phyloP scores from a whole-genome alignment of 768 basidiomycete species.

The Pleurotus djamor region DNA sequence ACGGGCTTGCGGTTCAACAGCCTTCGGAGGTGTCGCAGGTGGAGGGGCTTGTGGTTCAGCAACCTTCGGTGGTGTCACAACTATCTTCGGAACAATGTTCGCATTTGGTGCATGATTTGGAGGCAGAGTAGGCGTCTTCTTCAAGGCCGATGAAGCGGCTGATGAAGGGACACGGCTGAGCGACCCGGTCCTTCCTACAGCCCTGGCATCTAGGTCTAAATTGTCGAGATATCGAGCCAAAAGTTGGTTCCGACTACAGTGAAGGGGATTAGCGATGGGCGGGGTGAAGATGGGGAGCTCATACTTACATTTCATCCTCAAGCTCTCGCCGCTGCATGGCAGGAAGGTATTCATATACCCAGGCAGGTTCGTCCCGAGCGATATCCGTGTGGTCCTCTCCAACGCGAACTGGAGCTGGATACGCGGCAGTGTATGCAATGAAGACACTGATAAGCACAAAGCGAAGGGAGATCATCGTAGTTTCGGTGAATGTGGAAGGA shows the following conservation, averaged over 20 bases:
- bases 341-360: not conserved
- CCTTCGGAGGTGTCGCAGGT: not conserved
- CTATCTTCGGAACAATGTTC: not conserved
- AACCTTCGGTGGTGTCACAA: not conserved
- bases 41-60: not conserved
- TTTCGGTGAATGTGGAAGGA: not conserved
- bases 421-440: not conserved
- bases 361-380: not conserved
- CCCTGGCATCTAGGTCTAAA: no score
- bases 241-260: not conserved
- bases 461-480: not conserved
- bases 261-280: not conserved
- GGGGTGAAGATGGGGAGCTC: not conserved
- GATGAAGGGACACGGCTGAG: no score
- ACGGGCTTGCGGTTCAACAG: not conserved
- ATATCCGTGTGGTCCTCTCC: not conserved
- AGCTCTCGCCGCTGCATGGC: not conserved
- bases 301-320: not conserved
- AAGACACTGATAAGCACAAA: not conserved
- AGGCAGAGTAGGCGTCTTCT: not conserved
- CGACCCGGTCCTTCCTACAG: no score
- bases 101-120: not conserved
- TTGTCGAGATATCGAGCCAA: not conserved
- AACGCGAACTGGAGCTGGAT: not conserved
- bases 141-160: not conserved